phyloP scores from a whole-genome alignment of 768 basidiomycete species.

The Boletales sp. region DNA sequence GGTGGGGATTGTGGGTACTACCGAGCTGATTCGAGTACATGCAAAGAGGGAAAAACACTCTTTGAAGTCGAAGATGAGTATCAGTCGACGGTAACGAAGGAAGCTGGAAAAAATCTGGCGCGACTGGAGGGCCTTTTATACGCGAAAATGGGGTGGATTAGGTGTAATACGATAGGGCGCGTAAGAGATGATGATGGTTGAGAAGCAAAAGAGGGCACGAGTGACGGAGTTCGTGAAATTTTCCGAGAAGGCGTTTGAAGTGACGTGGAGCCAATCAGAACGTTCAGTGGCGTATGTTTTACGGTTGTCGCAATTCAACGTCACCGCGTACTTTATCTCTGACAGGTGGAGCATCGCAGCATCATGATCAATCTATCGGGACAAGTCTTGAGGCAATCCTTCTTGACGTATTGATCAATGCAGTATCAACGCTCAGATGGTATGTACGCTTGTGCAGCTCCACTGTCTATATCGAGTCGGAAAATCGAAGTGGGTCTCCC shows the following conservation, averaged over 20 bases:
- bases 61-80: slow-evolving; percentile 11
- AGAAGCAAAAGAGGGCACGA: slow-evolving; percentile 17
- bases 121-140: slow-evolving; percentile 23
- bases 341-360: background rate
- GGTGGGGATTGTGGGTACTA: slow-evolving; percentile 82
- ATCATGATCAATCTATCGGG: background rate
- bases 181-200: slow-evolving; percentile 10
- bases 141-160: slow-evolving; percentile 15
- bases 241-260: slow-evolving; percentile 11
- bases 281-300: background rate
- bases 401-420: no score
- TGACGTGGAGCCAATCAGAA: slow-evolving; percentile 14
- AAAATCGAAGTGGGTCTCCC: no score
- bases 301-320: background rate
- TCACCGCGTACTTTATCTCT: background rate
- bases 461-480: no score
- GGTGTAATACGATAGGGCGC: background rate
- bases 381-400: background rate
- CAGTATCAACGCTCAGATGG: no score
- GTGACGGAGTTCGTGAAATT: slow-evolving; percentile 1
- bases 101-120: background rate
- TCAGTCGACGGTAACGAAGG: background rate
- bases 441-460: no score
- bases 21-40: slow-evolving; percentile 97
- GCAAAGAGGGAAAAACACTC: slow-evolving; percentile 49